Conservation (phyloP, 441 rosid species). For the Raphanus hybrid region DNA sequence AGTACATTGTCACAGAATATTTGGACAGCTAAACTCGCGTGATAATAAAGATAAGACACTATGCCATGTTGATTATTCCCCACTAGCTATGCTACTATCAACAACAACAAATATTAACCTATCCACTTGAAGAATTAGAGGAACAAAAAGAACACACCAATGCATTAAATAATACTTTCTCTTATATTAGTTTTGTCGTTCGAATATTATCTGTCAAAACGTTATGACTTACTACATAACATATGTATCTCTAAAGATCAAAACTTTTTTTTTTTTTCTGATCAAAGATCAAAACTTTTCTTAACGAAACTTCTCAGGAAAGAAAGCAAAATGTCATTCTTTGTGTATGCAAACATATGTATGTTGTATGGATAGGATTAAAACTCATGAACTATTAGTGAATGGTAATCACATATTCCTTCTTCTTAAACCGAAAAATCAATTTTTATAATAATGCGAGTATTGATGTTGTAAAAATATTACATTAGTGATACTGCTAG, state of each 20-base stretch:
- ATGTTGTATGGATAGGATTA: not conserved
- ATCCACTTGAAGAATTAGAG: no score
- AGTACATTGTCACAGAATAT: slow-evolving; percentile 8
- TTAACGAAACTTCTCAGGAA: not conserved
- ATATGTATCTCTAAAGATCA: not conserved
- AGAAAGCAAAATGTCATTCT: not conserved
- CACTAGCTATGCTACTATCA: no score
- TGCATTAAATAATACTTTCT: not conserved
- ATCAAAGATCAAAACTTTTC: not conserved
- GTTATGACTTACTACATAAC: not conserved
- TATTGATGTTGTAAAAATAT: not conserved
- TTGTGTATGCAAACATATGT: not conserved
- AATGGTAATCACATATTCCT: not conserved
- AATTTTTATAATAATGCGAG: not conserved
- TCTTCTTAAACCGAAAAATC: not conserved
- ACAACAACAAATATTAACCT: no score
- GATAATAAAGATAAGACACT: not conserved
- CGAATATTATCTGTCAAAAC: not conserved
- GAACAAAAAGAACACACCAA: not conserved
- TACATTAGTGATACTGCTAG: not conserved
- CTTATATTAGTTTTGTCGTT: not conserved
- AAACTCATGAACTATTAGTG: not conserved
- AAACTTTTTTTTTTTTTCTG: no score
- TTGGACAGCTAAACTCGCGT: slow-evolving; percentile 25
- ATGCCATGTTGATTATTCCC: no score